Conservation (phyloP, 495 filamentous ascomycete species). For the Talaromyces stipitatus region DNA sequence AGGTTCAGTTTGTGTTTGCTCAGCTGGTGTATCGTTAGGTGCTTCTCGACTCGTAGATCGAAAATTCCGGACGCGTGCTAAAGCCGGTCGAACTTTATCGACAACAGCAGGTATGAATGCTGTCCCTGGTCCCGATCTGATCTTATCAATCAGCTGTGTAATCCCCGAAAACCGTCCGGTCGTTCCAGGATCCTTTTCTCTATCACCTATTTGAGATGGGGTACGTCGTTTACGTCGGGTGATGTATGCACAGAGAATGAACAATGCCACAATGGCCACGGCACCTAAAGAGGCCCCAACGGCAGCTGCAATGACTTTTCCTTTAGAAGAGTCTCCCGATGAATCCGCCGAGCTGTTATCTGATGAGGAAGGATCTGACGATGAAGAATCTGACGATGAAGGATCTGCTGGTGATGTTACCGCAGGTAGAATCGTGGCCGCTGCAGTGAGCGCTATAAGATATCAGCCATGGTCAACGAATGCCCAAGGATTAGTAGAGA, state of each 20-base stretch:
- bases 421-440: background rate
- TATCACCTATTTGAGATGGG: background rate
- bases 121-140: too few relatives aligned
- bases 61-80: background rate
- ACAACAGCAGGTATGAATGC: background rate
- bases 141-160: background rate
- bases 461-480: background rate
- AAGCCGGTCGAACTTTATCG: background rate
- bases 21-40: background rate
- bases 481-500: background rate
- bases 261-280: background rate
- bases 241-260: background rate
- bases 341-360: background rate
- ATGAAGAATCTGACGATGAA: background rate
- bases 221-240: background rate
- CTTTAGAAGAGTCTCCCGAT: background rate
- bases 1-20: background rate
- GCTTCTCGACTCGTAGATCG: background rate
- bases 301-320: background rate
- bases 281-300: conserved; percentile 1
- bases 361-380: background rate
- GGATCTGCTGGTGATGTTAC: background rate
- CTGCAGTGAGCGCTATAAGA: background rate
- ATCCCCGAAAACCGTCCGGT: background rate
- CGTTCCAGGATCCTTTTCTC: background rate